phyloP scores from a whole-genome alignment of 768 basidiomycete genomes.

The Ramaria rubella region DNA sequence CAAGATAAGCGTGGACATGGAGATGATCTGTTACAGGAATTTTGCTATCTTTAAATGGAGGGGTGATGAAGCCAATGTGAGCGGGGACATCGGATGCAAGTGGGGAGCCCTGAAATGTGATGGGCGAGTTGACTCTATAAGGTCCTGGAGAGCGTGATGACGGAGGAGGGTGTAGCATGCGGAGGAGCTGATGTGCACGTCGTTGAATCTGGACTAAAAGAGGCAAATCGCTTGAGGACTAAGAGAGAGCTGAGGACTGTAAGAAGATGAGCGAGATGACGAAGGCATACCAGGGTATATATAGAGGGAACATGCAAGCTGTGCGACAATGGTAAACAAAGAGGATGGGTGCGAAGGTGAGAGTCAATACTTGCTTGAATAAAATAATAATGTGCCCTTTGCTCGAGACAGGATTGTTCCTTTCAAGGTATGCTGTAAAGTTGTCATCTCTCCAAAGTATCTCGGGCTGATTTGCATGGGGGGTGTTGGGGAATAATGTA shows the following conservation, averaged over 20 bases:
- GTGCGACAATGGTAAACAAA: neutral
- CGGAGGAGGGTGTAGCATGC: conserved; percentile 32
- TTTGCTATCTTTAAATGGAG: conserved; percentile 69
- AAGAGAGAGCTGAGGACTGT: conserved; percentile 8
- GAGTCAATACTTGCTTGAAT: conserved; percentile 54
- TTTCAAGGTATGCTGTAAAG: conserved; percentile 69
- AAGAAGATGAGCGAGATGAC: conserved; percentile 18
- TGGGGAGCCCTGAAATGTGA: conserved; percentile 13
- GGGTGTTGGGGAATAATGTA: conserved; percentile 37
- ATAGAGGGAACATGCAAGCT: conserved; percentile 76
- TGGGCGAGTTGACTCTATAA: conserved; percentile 14
- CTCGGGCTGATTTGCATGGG: conserved; percentile 45
- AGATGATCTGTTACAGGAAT: conserved; percentile 77
- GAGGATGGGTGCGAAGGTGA: conserved; percentile 6
- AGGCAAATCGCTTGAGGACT: conserved; percentile 73
- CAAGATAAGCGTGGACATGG: conserved; percentile 68
- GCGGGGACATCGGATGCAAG: conserved; percentile 25
- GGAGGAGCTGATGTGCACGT: conserved; percentile 50
- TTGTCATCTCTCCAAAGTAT: conserved; percentile 72
- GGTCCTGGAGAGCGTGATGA: conserved; percentile 27
- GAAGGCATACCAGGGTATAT: conserved; percentile 64
- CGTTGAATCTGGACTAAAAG: conserved; percentile 58
- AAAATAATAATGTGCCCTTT: conserved; percentile 65
- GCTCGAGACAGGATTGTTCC: conserved; percentile 62
- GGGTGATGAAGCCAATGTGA: conserved; percentile 71